These are phyloP conservation scores for Tulasnella sp. DNA, from an alignment of 768 basidiomycete genomes.

Conservation along the genomic window DNA sequence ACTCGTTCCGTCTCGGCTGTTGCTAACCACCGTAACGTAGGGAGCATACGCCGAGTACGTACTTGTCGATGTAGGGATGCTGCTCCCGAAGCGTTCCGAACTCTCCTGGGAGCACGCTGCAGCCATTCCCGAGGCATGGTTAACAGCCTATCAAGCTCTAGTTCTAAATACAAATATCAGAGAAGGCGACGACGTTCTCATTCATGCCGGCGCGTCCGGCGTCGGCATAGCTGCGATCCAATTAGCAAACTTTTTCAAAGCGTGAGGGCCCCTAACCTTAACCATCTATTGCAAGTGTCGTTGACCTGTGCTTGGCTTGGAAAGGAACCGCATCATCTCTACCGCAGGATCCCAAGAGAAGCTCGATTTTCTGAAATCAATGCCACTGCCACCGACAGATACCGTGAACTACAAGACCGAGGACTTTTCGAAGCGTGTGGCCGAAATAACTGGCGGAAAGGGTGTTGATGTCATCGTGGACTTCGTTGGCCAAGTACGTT, in stretches of 20 bases:
- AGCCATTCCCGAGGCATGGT: constrained; percentile 79
- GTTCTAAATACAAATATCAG: constrained; percentile 66
- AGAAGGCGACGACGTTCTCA: constrained; percentile 67
- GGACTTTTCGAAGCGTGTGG: constrained; percentile 74
- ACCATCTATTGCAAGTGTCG: not conserved
- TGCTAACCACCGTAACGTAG: constrained; percentile 41
- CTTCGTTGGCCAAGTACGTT: constrained; percentile 57
- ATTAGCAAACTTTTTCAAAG: constrained; percentile 67
- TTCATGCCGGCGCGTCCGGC: constrained; percentile 90
- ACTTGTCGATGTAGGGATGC: constrained; percentile 57
- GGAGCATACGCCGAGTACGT: constrained; percentile 92
- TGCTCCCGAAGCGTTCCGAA: constrained; percentile 68
- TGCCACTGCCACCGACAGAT: constrained; percentile 68
- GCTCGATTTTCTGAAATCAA: constrained; percentile 59
- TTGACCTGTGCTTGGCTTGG: constrained; percentile 13
- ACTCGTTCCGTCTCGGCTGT: not conserved
- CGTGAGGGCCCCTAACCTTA: constrained; percentile 50
- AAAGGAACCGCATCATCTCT: constrained; percentile 66
- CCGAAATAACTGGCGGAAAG: constrained; percentile 59
- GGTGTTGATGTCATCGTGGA: constrained; percentile 85
- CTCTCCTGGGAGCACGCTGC: constrained; percentile 84
- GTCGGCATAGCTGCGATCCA: constrained; percentile 88
- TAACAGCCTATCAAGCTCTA: constrained; percentile 73
- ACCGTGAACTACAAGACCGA: constrained; percentile 80
- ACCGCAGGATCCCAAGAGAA: constrained; percentile 86